Evolutionary conservation across 208 protist genomes (phyloP).

Genomic region (Trypanosoma lewisi): DNA sequence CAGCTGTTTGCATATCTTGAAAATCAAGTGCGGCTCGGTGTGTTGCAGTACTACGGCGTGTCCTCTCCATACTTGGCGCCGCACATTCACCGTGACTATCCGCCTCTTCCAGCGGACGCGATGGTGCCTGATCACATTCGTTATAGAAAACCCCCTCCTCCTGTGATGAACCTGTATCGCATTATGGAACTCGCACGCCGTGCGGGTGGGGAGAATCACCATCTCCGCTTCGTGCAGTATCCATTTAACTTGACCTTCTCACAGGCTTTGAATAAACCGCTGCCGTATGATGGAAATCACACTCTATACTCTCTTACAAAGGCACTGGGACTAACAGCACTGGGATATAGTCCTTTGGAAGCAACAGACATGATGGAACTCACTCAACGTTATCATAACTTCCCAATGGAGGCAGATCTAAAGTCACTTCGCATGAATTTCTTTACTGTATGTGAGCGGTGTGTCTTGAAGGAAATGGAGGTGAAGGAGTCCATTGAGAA

Average conservation of each 20-base stretch:
- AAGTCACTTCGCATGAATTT: constrained; percentile 86
- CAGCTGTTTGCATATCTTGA: constrained; percentile 84
- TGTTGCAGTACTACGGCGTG: constrained; percentile 87
- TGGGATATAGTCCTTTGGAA: constrained; percentile 84
- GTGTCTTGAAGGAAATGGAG: constrained; percentile 87
- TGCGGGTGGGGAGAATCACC: constrained; percentile 58
- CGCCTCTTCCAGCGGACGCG: constrained; percentile 70
- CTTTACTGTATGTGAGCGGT: constrained; percentile 79
- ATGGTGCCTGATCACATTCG: constrained; percentile 77
- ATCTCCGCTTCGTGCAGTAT: constrained; percentile 87
- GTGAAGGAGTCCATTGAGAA: constrained; percentile 84
- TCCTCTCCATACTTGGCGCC: constrained; percentile 72
- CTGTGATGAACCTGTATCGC: constrained; percentile 72
- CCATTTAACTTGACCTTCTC: constrained; percentile 83
- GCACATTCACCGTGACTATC: constrained; percentile 68
- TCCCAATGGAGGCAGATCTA: constrained; percentile 79
- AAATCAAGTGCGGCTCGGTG: constrained; percentile 67
- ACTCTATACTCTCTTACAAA: constrained; percentile 66
- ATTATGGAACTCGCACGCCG: constrained; percentile 66
- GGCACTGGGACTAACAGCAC: constrained; percentile 63
- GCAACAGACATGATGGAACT: constrained; percentile 80
- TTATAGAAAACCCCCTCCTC: constrained; percentile 37
- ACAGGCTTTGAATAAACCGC: constrained; percentile 69
- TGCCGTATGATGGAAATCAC: constrained; percentile 84
- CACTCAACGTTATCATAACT: constrained; percentile 89